Percentiles rank a stretch among this genome's conserved stretches.
Evolutionary conservation across 495 filamentous ascomycete species (phyloP).

Genomic region (Xylaria venustula): DNA sequence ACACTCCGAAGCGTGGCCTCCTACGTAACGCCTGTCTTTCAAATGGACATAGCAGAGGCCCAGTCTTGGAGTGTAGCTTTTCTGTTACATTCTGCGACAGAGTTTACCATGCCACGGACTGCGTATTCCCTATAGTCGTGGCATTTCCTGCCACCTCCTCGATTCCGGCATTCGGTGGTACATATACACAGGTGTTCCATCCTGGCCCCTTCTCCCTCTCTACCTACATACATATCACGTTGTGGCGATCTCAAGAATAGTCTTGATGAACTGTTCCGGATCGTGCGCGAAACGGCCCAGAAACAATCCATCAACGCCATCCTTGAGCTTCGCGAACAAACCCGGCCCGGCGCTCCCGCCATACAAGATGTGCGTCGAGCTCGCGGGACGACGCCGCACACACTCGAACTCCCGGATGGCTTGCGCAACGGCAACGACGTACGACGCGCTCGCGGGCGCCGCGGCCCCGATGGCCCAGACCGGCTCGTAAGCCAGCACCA

Average conservation of each 20-base stretch:
- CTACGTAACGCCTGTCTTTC: no score
- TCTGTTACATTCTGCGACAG: no score
- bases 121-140: no score
- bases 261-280: slow-evolving; percentile 60
- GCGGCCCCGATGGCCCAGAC: slow-evolving; percentile 83
- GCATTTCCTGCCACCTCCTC: no score
- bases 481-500: slow-evolving; percentile 84
- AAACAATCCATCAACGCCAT: slow-evolving; percentile 78
- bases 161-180: no score
- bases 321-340: slow-evolving; percentile 61
- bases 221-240: slow-evolving; percentile 21
- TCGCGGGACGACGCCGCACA: slow-evolving; percentile 35
- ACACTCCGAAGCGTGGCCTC: no score
- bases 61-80: no score
- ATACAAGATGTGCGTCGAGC: slow-evolving; percentile 66
- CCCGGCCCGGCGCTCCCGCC: slow-evolving; percentile 80
- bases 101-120: no score
- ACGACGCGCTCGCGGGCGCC: slow-evolving; percentile 67
- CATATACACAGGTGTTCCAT: not conserved
- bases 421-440: slow-evolving; percentile 69
- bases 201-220: not conserved
- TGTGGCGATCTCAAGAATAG: slow-evolving; percentile 64
- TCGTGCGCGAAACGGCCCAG: slow-evolving; percentile 81
- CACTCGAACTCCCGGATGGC: slow-evolving; percentile 52
- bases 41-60: no score